phyloP scores from a whole-genome alignment of 2,329 filamentous ascomycete genomes.

The Pseudogymnoascus sp. region DNA sequence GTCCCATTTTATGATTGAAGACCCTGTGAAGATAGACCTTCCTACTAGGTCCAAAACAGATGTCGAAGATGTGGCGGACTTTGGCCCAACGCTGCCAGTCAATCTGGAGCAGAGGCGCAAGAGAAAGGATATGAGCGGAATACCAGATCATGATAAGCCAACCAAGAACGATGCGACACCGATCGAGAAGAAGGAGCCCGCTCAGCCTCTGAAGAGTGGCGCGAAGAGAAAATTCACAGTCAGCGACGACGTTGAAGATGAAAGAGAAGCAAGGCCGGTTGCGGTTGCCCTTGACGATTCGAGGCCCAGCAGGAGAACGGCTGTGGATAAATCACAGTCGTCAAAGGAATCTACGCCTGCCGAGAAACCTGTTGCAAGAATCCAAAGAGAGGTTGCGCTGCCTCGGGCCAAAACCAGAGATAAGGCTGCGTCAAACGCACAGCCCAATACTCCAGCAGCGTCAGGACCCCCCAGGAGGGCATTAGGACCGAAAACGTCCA shows the following conservation, averaged over 20 bases:
- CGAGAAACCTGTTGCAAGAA: constrained; percentile 17
- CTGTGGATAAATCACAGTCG: constrained; percentile 20
- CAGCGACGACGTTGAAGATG: constrained; percentile 44
- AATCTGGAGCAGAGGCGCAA: constrained; percentile 30
- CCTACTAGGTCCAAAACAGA: constrained; percentile 27
- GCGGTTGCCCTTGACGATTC: constrained; percentile 22
- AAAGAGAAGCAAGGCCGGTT: constrained; percentile 28
- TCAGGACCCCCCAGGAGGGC: constrained; percentile 22
- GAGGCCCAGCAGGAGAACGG: constrained; percentile 23
- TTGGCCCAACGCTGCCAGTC: constrained; percentile 24
- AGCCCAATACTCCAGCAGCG: background rate
- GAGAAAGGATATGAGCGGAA: constrained; percentile 22
- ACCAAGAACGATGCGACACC: constrained; percentile 13
- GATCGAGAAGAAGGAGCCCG: constrained; percentile 13
- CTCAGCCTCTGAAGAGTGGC: constrained; percentile 36
- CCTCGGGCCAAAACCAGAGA: constrained; percentile 21
- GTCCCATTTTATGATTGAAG: constrained; percentile 50
- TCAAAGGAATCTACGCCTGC: constrained; percentile 10
- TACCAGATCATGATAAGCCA: constrained; percentile 16
- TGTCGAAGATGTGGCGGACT: constrained; percentile 15
- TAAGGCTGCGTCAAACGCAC: constrained; percentile 13
- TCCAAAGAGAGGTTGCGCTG: constrained; percentile 21
- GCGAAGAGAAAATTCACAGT: constrained; percentile 52
- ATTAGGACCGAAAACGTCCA: constrained; percentile 47
- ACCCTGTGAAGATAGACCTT: constrained; percentile 46